Percentiles rank a stretch among this genome's conserved stretches.
phyloP scores from a whole-genome alignment of 2,329 filamentous ascomycete species.

The Aspergillus proliferans region DNA sequence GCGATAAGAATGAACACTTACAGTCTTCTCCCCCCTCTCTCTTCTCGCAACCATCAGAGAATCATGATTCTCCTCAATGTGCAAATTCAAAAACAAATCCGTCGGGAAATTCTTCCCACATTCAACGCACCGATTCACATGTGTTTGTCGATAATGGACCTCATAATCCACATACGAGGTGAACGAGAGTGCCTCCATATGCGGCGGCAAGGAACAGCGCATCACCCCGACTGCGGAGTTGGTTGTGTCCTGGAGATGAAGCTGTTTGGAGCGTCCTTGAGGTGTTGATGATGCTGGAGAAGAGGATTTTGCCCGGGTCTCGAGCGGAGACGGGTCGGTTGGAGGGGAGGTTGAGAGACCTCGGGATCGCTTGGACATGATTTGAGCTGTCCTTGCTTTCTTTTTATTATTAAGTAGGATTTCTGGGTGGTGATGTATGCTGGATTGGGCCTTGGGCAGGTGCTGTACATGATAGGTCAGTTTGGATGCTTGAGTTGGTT shows the following conservation, averaged over 20 bases:
- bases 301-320: slow-evolving; percentile 18
- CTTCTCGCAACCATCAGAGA: slow-evolving; percentile 64
- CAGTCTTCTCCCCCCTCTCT: slow-evolving; percentile 79
- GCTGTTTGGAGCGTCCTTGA: slow-evolving; percentile 46
- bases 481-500: slow-evolving; percentile 8
- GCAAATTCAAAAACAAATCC: slow-evolving; percentile 68
- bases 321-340: slow-evolving; percentile 22
- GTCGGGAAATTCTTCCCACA: slow-evolving; percentile 87
- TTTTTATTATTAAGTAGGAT: neutral
- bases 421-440: neutral
- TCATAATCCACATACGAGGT: slow-evolving; percentile 74
- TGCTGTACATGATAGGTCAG: slow-evolving; percentile 14
- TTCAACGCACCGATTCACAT: slow-evolving; percentile 77
- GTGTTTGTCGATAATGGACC: slow-evolving; percentile 72
- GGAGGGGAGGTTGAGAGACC: slow-evolving; percentile 43
- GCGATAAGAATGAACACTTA: slow-evolving; percentile 40
- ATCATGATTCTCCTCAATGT: slow-evolving; percentile 90
- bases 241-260: slow-evolving; percentile 52
- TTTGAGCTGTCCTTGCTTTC: slow-evolving; percentile 1
- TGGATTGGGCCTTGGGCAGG: neutral
- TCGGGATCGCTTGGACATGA: slow-evolving; percentile 58
- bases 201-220: slow-evolving; percentile 75
- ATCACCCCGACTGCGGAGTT: slow-evolving; percentile 48
- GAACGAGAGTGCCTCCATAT: slow-evolving; percentile 65
- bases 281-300: slow-evolving; percentile 20